Evolutionary conservation across 2,329 filamentous ascomycete species (phyloP), one percentile per base, ranked within the genome.

Genomic region (Cordyceps pruinosa): DNA sequence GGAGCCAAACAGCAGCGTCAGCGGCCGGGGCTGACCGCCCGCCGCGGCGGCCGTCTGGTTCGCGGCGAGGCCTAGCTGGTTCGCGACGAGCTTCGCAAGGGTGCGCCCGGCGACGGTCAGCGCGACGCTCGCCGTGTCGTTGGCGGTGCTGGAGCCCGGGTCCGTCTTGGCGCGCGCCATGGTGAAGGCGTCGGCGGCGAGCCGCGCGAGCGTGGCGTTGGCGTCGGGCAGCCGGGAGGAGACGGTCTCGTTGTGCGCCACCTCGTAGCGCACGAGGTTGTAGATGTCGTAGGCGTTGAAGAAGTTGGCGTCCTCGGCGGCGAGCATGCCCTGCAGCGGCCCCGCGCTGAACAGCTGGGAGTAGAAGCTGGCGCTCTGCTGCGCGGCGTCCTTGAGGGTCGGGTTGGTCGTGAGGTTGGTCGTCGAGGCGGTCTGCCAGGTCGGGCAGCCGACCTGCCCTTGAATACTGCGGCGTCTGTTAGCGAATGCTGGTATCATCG

Each of bases 181-280:
- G 19, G 72, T 72, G 61, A 85, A 80, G 51, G 91, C 90, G 23
- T 92, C 79, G 5, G 73, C 75, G 58, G 77, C 75, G 35, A 93
- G 77, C 35, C 65, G 61, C n/a, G 76, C 77, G 25, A 73, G 59
- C 0, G 65, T 69, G 1, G 52, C 26, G 61, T 70, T 66, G 42
- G 63, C 64, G 35, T 68, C 62, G 8, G 62, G 51, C 3, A 88
- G 66, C 2, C 63, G 63, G 0, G 66, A 61, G 26, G 67, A 66
- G 8, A 77, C 69, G 1, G 75, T 75, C 35, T 69, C 64, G 59
- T 83, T 79, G 68, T 85, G 80, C 10, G 67, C 71, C 63, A 77
- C 78, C 62, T 77, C 69, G 64, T 81, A 85, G n/a, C 70, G 67
- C 19, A 82, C 80, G 48, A 78, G 78, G 57, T 85, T 77, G 65